Percentiles rank a stretch among this genome's conserved stretches.
Evolutionary conservation across 768 basidiomycete genomes (phyloP).

Genomic region (Rhodocollybia butyracea): DNA sequence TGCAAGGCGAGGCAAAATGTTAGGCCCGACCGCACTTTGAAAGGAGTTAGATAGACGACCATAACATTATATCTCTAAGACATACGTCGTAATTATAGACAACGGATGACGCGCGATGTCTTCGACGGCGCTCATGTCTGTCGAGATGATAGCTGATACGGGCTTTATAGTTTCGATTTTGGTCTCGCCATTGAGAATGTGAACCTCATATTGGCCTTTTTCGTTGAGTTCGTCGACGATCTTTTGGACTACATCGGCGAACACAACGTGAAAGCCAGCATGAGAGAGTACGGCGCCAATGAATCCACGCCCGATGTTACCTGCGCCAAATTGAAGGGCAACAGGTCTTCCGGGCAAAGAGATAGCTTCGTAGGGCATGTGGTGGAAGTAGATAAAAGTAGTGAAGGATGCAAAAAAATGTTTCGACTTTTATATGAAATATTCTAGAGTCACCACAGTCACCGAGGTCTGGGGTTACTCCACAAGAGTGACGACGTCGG

Average conservation of each 20-base stretch:
- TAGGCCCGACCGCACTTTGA: not conserved
- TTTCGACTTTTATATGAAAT: no score
- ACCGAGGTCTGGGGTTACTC: not conserved
- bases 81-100: slow-evolving; percentile 8
- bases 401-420: not conserved
- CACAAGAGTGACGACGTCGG: not conserved
- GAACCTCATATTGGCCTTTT: slow-evolving; percentile 24
- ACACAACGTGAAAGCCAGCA: slow-evolving; percentile 33
- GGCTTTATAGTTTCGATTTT: slow-evolving; percentile 4
- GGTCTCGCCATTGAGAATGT: slow-evolving; percentile 24
- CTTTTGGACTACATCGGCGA: slow-evolving; percentile 27
- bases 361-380: slow-evolving; percentile 6
- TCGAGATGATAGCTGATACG: slow-evolving; percentile 4
- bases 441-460: no score
- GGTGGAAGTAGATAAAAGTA: not conserved
- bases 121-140: slow-evolving; percentile 1
- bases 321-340: slow-evolving; percentile 8
- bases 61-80: no score
- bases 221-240: slow-evolving; percentile 26
- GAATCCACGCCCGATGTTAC: slow-evolving; percentile 24
- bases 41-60: no score
- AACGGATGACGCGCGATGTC: slow-evolving; percentile 1
- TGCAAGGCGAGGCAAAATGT: slow-evolving; percentile 1
- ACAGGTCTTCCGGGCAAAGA: slow-evolving; percentile 1
- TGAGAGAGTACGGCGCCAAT: slow-evolving; percentile 31